These are phyloP conservation scores for Didymella exigua DNA, from an alignment of 2,329 filamentous ascomycete genomes.

Conservation along the genomic window DNA sequence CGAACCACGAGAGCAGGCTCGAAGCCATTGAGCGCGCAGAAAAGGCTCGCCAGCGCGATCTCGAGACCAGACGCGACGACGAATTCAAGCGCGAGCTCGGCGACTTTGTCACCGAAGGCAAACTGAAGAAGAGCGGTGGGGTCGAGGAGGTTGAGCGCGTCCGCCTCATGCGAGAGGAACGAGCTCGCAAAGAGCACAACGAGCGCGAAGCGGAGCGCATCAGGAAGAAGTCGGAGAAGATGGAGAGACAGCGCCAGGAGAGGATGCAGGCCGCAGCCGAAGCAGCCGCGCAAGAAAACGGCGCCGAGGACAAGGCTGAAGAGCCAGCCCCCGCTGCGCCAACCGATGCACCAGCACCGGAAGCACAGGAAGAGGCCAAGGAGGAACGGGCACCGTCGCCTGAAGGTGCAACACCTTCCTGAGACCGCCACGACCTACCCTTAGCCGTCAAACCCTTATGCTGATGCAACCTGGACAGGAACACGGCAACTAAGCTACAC, in stretches of 20 bases:
- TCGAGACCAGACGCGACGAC: slow-evolving; percentile 73
- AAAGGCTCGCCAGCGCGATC: slow-evolving; percentile 85
- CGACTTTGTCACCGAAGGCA: slow-evolving; percentile 85
- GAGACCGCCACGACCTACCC: slow-evolving; percentile 26
- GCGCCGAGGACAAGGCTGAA: slow-evolving; percentile 33
- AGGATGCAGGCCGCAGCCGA: slow-evolving; percentile 39
- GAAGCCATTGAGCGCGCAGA: slow-evolving; percentile 98
- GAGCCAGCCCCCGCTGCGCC: slow-evolving; percentile 14
- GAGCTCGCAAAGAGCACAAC: slow-evolving; percentile 76
- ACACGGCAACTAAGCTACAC: slow-evolving; percentile 27
- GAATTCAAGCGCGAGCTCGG: slow-evolving; percentile 86
- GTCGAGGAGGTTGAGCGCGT: slow-evolving; percentile 91
- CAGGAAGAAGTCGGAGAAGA: slow-evolving; percentile 53
- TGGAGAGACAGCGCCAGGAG: slow-evolving; percentile 37
- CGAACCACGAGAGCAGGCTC: slow-evolving; percentile 89
- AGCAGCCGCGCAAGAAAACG: slow-evolving; percentile 23
- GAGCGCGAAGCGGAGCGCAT: slow-evolving; percentile 59
- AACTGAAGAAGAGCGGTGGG: slow-evolving; percentile 93
- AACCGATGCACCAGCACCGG: slow-evolving; percentile 24
- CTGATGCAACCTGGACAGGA: slow-evolving; percentile 34
- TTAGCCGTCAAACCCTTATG: slow-evolving; percentile 20
- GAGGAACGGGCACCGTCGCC: slow-evolving; percentile 33
- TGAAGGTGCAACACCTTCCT: slow-evolving; percentile 45
- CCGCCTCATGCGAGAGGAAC: slow-evolving; percentile 83
- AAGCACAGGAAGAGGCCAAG: slow-evolving; percentile 35